Evolutionary conservation across 1,284 basidiomycete genomes (phyloP).

Genomic region (Ustilago nuda): DNA sequence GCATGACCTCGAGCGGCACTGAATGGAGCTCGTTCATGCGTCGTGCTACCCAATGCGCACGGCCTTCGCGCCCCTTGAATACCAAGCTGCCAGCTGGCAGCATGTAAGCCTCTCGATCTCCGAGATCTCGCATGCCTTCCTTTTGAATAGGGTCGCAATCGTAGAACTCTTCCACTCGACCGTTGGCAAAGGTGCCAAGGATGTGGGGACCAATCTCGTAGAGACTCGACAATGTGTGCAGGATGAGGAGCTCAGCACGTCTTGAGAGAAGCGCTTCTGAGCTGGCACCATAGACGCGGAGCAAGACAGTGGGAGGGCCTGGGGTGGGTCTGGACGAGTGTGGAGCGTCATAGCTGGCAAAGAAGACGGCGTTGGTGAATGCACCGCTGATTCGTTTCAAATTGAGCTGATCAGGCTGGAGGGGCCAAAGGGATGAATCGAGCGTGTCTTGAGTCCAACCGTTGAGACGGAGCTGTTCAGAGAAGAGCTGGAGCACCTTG

Average conservation of each 20-base stretch:
- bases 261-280: slow-evolving; percentile 64
- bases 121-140: slow-evolving; percentile 63
- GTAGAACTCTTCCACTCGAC: slow-evolving; percentile 67
- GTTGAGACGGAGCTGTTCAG: slow-evolving; percentile 47
- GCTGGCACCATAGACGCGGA: slow-evolving; percentile 65
- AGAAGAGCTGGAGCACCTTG: slow-evolving; percentile 58
- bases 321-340: neutral
- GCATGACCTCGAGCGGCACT: slow-evolving; percentile 67
- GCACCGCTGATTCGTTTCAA: slow-evolving; percentile 65
- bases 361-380: slow-evolving; percentile 67
- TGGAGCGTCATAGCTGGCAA: slow-evolving; percentile 56
- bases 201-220: slow-evolving; percentile 69
- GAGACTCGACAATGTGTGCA: slow-evolving; percentile 66
- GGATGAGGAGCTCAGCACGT: slow-evolving; percentile 65
- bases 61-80: slow-evolving; percentile 58
- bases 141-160: slow-evolving; percentile 64
- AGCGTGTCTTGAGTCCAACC: slow-evolving; percentile 59
- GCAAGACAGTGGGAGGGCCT: slow-evolving; percentile 60
- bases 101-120: slow-evolving; percentile 51
- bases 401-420: slow-evolving; percentile 39
- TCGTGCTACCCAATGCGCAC: slow-evolving; percentile 65
- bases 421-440: slow-evolving; percentile 48
- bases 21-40: slow-evolving; percentile 68
- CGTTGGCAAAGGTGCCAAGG: slow-evolving; percentile 68
- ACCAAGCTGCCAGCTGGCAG: slow-evolving; percentile 42